These are phyloP conservation scores for Ustilago trichophora DNA, from an alignment of 1,284 basidiomycete species.

Conservation along the genomic window DNA sequence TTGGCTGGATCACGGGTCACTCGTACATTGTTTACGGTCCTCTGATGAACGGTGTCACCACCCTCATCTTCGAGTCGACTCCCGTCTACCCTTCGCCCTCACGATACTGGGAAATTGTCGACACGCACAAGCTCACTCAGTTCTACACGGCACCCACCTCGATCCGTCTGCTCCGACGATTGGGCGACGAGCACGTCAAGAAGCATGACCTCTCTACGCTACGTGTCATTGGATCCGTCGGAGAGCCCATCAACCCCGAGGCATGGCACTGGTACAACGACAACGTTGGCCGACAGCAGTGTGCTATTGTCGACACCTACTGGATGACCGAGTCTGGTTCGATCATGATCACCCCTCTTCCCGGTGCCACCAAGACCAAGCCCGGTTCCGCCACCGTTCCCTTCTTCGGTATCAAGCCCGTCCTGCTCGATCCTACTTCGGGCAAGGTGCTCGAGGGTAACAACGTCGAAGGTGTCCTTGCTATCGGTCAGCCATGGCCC, in stretches of 20 bases:
- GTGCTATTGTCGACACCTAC: slow-evolving; percentile 85
- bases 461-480: slow-evolving; percentile 89
- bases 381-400: slow-evolving; percentile 95
- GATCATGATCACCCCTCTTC: slow-evolving; percentile 92
- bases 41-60: slow-evolving; percentile 86
- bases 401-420: slow-evolving; percentile 94
- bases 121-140: slow-evolving; percentile 86
- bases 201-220: slow-evolving; percentile 83
- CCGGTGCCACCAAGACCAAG: slow-evolving; percentile 93
- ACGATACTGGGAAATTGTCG: slow-evolving; percentile 95
- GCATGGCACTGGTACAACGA: slow-evolving; percentile 99
- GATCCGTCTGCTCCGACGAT: slow-evolving; percentile 87
- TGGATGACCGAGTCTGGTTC: slow-evolving; percentile 95
- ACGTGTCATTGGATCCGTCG: slow-evolving; percentile 89
- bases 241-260: slow-evolving; percentile 98
- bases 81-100: slow-evolving; percentile 95
- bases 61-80: slow-evolving; percentile 94
- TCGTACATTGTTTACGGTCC: slow-evolving; percentile 98
- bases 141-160: slow-evolving; percentile 67
- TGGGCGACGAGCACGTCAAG: slow-evolving; percentile 87
- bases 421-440: slow-evolving; percentile 83
- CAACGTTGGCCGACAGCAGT: slow-evolving; percentile 85
- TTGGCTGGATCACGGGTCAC: slow-evolving; percentile 99
- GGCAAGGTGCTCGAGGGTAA: slow-evolving; percentile 82
- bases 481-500: slow-evolving; percentile 88